Base-by-base conservation (phyloP, 768 basidiomycete genomes). In the Rhodotorula graminis region DNA sequence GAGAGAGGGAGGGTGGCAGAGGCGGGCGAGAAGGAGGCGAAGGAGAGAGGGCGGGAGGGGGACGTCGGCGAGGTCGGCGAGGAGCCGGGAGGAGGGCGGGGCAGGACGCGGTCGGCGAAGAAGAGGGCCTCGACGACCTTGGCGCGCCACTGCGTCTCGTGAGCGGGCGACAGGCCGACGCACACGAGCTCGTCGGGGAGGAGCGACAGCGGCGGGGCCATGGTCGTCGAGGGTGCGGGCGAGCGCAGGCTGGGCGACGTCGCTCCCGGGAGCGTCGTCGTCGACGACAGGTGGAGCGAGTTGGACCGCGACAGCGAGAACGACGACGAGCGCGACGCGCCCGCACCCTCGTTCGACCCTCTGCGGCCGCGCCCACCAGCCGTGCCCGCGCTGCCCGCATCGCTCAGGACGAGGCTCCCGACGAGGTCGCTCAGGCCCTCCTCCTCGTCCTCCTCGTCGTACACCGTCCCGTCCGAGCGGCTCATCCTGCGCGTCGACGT, bases 51-150 rank as follows among this genome's bases (percentile, higher is more conserved):
- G 52, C 62, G 42, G 42, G 69, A 60, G 9, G 49, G 10, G 60
- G n/a, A 23, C 23, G 16, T 12, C 18, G 46, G 29, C 44, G 31
- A 33, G 31, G 47, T 3, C 9, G 49, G 21, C 23, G 49, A 29
- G 2, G 33, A 19, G 61, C 3, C 53, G 21, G 53, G 4, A 8
- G 12, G 44, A 12, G n/a, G 40, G 64, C 21, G 42, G 1, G 76
- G 73, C 16, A 74, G 31, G 53, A 79, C 65, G 65, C 90, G 84
- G 71, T 90, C 89, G 0, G 89, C 88, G 79, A 87, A 90, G 12
- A 89, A 89, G 52, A 91, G 84, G 23, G 90, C 84, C 81, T 90
- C 90, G 71, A 91, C 83, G 56, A 91, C 85, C 82, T 91, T 91
- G 72, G 88, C 84, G 33, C 85, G 85, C 90, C 90, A 91, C 61